Percentiles rank a stretch among this genome's conserved stretches.
These are phyloP conservation scores for Trichoderma sp. DNA, from an alignment of 2,329 filamentous ascomycete species.

Conservation along the genomic window DNA sequence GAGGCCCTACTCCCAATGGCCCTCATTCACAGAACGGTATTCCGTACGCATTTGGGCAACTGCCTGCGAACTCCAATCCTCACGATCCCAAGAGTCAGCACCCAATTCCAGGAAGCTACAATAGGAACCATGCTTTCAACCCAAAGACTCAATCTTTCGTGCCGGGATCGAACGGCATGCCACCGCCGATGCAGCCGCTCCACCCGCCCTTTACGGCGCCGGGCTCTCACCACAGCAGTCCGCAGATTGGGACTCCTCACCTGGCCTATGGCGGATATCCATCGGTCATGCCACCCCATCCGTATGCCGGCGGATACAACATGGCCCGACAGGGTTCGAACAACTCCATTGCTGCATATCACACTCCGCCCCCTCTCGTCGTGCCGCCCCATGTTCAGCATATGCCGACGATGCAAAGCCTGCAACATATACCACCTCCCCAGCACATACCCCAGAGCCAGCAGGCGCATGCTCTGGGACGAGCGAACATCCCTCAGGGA, in stretches of 20 bases:
- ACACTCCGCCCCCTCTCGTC: constrained; percentile 34
- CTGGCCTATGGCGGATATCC: constrained; percentile 49
- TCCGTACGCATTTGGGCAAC: constrained; percentile 75
- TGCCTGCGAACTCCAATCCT: constrained; percentile 66
- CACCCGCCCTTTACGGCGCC: constrained; percentile 48
- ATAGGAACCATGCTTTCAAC: constrained; percentile 78
- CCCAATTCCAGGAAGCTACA: constrained; percentile 79
- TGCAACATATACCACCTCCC: constrained; percentile 35
- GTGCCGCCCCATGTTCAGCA: constrained; percentile 37
- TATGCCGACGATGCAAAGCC: constrained; percentile 39
- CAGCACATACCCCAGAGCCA: constrained; percentile 44
- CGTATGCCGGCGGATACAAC: constrained; percentile 48
- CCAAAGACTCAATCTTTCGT: constrained; percentile 92
- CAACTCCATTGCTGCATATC: constrained; percentile 51
- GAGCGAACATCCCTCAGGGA: constrained; percentile 43
- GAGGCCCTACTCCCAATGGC: constrained; percentile 26
- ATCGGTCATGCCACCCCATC: constrained; percentile 38
- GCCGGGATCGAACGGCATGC: constrained; percentile 54
- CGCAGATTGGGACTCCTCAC: constrained; percentile 51
- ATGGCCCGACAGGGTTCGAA: constrained; percentile 58
- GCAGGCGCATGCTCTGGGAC: constrained; percentile 43
- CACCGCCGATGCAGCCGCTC: constrained; percentile 46
- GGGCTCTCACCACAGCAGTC: constrained; percentile 51
- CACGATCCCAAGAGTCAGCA: constrained; percentile 74
- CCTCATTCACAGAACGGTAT: constrained; percentile 34